Percentiles rank a stretch among this genome's conserved stretches.
These are phyloP conservation scores for Pleurostoma richardsiae DNA, from an alignment of 2,329 filamentous ascomycete genomes.

Conservation along the genomic window DNA sequence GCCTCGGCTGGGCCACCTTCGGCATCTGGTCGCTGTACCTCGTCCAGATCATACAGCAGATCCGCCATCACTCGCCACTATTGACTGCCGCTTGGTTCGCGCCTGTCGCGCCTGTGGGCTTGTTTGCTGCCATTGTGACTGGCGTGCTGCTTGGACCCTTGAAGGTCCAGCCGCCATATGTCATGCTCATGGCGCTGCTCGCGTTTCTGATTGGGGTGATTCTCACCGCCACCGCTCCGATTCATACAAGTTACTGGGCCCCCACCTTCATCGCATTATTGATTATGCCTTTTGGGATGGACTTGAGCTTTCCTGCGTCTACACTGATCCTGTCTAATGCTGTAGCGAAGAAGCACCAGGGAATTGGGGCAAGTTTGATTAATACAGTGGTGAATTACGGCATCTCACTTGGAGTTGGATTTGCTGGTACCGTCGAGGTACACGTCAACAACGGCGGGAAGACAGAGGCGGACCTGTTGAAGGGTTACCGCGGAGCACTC, in stretches of 20 bases:
- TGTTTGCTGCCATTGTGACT: conserved; percentile 24
- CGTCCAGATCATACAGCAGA: conserved; percentile 41
- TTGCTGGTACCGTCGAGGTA: conserved; percentile 48
- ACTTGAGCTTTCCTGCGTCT: conserved; percentile 50
- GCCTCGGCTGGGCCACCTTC: conserved; percentile 49
- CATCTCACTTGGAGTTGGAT: conserved; percentile 49
- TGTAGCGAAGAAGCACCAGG: conserved; percentile 19
- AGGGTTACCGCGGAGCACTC: conserved; percentile 12
- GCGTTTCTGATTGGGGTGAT: conserved; percentile 17
- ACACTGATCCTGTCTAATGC: conserved; percentile 46
- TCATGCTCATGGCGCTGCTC: conserved; percentile 16
- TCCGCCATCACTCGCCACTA: conserved; percentile 21
- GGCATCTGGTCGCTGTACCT: conserved; percentile 50
- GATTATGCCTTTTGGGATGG: conserved; percentile 46
- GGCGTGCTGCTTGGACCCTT: conserved; percentile 22
- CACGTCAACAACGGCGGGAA: conserved; percentile 25
- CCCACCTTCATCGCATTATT: conserved; percentile 42
- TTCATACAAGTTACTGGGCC: conserved; percentile 48
- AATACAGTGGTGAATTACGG: conserved; percentile 54
- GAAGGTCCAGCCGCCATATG: conserved; percentile 16
- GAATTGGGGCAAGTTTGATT: conserved; percentile 36
- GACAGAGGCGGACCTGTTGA: conserved; percentile 12
- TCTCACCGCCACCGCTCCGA: conserved; percentile 26
- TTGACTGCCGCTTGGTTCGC: conserved; percentile 22
- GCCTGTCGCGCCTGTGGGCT: conserved; percentile 17